Evolutionary conservation across 257 asterid genomes (phyloP), one percentile per base, ranked within the genome.

Genomic region (Solanum pennellii): DNA sequence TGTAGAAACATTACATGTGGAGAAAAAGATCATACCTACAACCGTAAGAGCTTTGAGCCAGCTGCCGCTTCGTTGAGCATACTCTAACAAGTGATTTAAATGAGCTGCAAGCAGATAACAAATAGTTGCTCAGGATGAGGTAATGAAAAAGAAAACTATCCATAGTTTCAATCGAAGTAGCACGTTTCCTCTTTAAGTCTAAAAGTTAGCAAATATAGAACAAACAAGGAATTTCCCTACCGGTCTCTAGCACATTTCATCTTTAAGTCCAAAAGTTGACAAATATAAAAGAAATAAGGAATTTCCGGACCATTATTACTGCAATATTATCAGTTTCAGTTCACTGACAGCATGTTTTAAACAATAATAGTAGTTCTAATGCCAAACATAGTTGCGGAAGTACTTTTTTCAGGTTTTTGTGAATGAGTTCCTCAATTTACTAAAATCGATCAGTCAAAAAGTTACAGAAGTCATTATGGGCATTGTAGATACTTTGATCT

Each of bases 61-160:
- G 92, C 93, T 95, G 92, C 86, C 72, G 29, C 92, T 91, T 87
- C 90, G 86, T 85, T 93, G 98, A 87, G 87, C 80, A 91, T 90
- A 95, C 92, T 97, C 99, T 91, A 93, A 88, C 47, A 96, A 90
- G 90, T 96, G 99, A 89, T 97, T 95, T 91, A 96, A 90, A 93
- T 97, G 99, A 93, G 99, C 99, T 97, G 98, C 93, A 91, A 90
- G 87, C 82, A 89, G 20, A 88, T 72, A 75, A 88, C 87, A 71
- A 52, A 25, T 45, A 82, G 39, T 86, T 42, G 23, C 79, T 77
- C 71, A 29, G 4, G 21, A 86, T 82, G 60, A 71, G 84, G 66
- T 52, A 84, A 86, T 31, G 71, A 49, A 29, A 82, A 33, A 33
- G 35, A 33, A 33, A 29, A 49, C 45, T 11, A 31, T 82, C 45